Conservation (phyloP, 1,284 basidiomycete genomes). For the Cryptococcus wingfieldii region DNA sequence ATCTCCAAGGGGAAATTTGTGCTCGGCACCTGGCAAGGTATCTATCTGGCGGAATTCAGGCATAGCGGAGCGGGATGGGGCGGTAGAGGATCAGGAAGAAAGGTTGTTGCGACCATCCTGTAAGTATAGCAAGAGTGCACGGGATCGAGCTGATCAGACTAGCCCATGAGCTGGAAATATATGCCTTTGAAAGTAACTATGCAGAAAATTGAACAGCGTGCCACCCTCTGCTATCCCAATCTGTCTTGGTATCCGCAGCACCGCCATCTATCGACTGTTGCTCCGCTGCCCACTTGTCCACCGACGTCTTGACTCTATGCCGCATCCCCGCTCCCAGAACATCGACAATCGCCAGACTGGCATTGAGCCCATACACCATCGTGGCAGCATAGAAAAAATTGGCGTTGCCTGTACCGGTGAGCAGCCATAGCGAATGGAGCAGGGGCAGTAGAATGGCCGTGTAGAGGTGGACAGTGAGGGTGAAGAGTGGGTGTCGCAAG, state of each 20-base stretch:
- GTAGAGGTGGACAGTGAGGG: conserved; percentile 76
- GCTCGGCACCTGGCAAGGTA: conserved; percentile 84
- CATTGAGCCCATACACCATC: conserved; percentile 83
- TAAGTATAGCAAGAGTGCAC: conserved; percentile 9
- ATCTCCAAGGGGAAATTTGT: conserved; percentile 77
- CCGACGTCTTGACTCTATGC: conserved; percentile 12
- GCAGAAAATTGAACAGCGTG: conserved; percentile 16
- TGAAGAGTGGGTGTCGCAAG: conserved; percentile 80
- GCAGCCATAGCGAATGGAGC: conserved; percentile 88
- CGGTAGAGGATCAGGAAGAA: conserved; percentile 35
- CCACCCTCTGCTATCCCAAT: conserved; percentile 16
- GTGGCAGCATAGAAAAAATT: conserved; percentile 98
- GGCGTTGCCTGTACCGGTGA: conserved; percentile 89
- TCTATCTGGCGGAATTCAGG: conserved; percentile 41
- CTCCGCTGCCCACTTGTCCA: background rate
- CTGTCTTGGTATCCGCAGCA: background rate
- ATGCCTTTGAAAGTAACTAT: background rate
- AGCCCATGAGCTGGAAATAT: background rate
- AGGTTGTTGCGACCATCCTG: conserved; percentile 45
- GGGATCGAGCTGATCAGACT: background rate
- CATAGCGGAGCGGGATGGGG: conserved; percentile 43
- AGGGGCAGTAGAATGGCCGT: conserved; percentile 80
- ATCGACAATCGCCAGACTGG: conserved; percentile 77
- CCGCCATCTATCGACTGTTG: background rate
- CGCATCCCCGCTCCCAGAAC: conserved; percentile 69